Base-by-base conservation (phyloP, 306 rosid species). In the Aeschynomene evenia region DNA sequence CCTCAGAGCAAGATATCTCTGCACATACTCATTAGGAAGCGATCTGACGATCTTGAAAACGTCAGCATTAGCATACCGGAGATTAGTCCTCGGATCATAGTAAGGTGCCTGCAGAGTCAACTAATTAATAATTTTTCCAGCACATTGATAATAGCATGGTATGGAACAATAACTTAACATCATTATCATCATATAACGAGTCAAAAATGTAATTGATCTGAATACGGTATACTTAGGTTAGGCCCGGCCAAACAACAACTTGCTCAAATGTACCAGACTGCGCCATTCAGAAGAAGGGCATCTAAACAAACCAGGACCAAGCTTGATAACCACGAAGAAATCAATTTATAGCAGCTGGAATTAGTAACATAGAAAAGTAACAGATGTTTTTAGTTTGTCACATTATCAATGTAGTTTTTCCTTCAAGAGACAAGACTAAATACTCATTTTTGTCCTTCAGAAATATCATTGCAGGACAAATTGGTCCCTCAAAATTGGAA, bases 1-100 rank as follows among this genome's bases (percentile, higher is more conserved):
- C 71, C 98, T 84, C 64, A 82, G 74, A 70, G 92, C 82, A 62
- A 93, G 79, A 72, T 93, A 93, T 68, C 90, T 84, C 79, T 93
- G 98, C 70, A 93, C 97, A 66, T 84, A 79, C 39, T 93, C 97
- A 71, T 87, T 93, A 45, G 98, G 94, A 75, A 93, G 97, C 4
- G 90, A 73, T 72, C 98, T 81, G 66, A 88, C 8, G 28, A 37
- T 79, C 90, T 88, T 93, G 90, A 93, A 93, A 70, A 93, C 80
- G 13, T 93, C 97, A 7, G 94, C 20, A 65, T 82, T 90, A 28
- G 97, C 94, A 45, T 90, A 93, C 6, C 97, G 94, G 31, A 93
- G 98, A 67, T 75, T 84, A 60, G 97, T 90, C 82, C 90, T 84
- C 4, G 98, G 98, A 74, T 93, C 98, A 63, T 73, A 78, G 75